Evolutionary conservation across 768 basidiomycete species (phyloP), one percentile per base, ranked within the genome.

Genomic region (Boletus rubroflammeus): DNA sequence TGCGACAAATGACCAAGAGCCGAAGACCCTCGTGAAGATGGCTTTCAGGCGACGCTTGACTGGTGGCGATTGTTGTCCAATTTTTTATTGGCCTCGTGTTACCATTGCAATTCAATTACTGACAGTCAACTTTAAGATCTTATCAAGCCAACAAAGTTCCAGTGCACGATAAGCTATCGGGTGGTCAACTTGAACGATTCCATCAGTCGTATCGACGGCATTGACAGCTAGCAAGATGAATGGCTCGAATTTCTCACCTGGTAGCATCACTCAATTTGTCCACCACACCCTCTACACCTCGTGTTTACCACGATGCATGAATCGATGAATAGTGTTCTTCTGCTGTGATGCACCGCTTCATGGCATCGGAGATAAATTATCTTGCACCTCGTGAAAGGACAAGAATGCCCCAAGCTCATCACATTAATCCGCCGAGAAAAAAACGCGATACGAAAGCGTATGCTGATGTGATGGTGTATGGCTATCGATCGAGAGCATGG

Each of bases 231-330:
- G 52, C 58, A 53, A 59, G 58, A 51, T 49, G 57, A 54, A 55
- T 43, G 14, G 41, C n/a, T 34, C 32, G 42, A 41, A 45, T 51
- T 47, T 54, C 53, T 62, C 45, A 32, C 53, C 47, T 58, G 44
- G 34, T 50, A 39, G 32, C 46, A 31, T 25, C 34, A 49, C 58
- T 55, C 35, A 32, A 67, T 56, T 56, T 45, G 45, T 50, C 53
- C 56, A 31, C 46, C 57, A 40, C 49, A 57, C 56, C 57, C 58
- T 57, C 53, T 41, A 23, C 50, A 36, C 68, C 69, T 71, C 68
- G 58, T 70, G 69, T 67, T 61, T 44, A 60, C 67, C 68, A 69
- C 69, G 68, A 59, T 69, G n/a, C n/a, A n/a, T n/a, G 68, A 43
- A 52, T 43, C 43, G 59, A 60, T 67, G 45, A 57, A 55, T 53